These are phyloP conservation scores for Yamadazyma dushanensis DNA, from an alignment of 1,139 yeast genomes.

Conservation along the genomic window DNA sequence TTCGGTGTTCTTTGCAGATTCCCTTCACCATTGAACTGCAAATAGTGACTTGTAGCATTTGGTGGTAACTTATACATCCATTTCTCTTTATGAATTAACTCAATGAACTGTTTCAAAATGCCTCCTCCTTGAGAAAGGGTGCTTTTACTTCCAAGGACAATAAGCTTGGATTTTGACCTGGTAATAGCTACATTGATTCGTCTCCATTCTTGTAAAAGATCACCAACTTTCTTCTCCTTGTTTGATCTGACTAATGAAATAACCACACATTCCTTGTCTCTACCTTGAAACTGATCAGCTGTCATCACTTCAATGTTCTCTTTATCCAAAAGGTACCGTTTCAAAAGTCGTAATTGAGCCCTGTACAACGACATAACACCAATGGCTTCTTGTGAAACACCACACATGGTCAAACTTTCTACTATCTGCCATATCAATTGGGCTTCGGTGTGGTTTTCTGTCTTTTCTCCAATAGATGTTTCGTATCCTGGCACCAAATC, in stretches of 20 bases:
- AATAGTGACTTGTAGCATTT: constrained; percentile 30
- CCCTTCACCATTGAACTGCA: constrained; percentile 1
- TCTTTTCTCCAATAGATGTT: constrained; percentile 57
- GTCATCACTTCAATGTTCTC: constrained; percentile 73
- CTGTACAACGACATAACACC: constrained; percentile 91
- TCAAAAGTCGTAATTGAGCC: constrained; percentile 67
- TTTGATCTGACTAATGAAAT: constrained; percentile 88
- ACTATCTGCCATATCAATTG: constrained; percentile 62
- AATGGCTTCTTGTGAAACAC: constrained; percentile 57
- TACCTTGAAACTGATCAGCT: constrained; percentile 94
- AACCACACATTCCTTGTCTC: constrained; percentile 89
- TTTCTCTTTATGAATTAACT: constrained; percentile 52
- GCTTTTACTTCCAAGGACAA: constrained; percentile 74
- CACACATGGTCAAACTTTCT: constrained; percentile 56
- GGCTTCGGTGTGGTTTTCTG: constrained; percentile 74
- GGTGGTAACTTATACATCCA: constrained; percentile 66
- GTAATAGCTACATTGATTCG: constrained; percentile 94
- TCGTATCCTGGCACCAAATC: constrained; percentile 68
- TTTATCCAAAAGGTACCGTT: constrained; percentile 38
- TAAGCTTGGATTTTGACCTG: constrained; percentile 79
- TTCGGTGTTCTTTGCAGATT: not conserved
- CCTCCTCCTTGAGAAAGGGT: constrained; percentile 55
- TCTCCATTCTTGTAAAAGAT: constrained; percentile 82
- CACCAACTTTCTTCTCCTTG: constrained; percentile 66
- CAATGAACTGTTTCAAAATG: constrained; percentile 62